Base-by-base conservation (phyloP, 768 basidiomycete species). In the Tricholoma hemisulphureum region DNA sequence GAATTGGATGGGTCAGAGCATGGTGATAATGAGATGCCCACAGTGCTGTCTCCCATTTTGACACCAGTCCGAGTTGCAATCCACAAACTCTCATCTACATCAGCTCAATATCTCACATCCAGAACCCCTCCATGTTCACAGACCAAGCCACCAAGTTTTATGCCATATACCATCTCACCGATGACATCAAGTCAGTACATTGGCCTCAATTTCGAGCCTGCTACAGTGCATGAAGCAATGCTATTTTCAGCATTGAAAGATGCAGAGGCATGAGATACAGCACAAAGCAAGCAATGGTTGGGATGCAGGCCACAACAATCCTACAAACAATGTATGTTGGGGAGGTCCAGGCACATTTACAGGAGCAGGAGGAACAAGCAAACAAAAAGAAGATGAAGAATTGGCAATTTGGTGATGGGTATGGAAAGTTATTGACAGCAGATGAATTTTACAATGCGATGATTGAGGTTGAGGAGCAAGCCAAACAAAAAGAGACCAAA, bases 381-480 rank as follows among this genome's bases (percentile, higher is more conserved):
- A 48, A 37, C 4, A 49, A 35, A 31, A 66, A 61, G 28, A 61
- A 61, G 53, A 61, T 61, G 35, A 61, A 26, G 18, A 57, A 55
- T 4, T 56, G 59, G 24, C 58, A 68, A 4, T 48, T 65, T n/a
- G 62, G 61, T 18, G 67, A 70, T 65, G 68, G 68, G 11, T 45
- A 68, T 20, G 65, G 66, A 16, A 48, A 53, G 9, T 59, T 71
- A 23, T 57, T 71, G 26, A 63, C 59, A 24, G 57, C 53, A 7
- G 58, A 62, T 39, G 60, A 62, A 7, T 69, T 69, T 52, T 63
- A 60, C 34, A 59, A 61, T 41, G 53, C 51, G n/a, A 59, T 58
- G 1, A 54, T 16, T 1, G 64, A 39, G 11, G 34, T 34, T 24
- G 53, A 61, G 50, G 50, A 56, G 53, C 49, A 61, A 37, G 43